Base-by-base conservation (phyloP, 2,329 filamentous ascomycete genomes). In the Aphanoascus verrucosus region DNA sequence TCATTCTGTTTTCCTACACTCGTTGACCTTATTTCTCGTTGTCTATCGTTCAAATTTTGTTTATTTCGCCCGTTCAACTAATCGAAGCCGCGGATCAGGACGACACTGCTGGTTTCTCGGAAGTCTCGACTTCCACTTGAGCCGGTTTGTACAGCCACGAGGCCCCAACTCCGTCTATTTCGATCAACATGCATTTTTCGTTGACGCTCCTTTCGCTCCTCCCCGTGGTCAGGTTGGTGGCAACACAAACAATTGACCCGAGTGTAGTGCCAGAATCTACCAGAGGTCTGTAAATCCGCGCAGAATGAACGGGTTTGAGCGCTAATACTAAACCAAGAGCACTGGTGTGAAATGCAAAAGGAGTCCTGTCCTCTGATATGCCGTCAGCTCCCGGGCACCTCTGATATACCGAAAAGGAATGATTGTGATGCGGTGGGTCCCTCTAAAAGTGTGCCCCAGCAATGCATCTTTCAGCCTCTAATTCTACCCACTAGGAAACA, bases 311-410 rank as follows among this genome's bases (percentile, higher is more conserved):
- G 2, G 17, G 19, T 51, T 32, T 6, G 20, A 34, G 42, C 19
- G 48, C 58, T 56, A 47, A 58, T 32, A 28, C 38, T n/a, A 46
- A 15, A 8, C 42, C 58, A 57, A 74, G 70, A 65, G 8, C 59
- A 66, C 54, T 75, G 73, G 73, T 75, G 73, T 58, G 53, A 59
- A 38, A 62, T 66, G 37, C 73, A 75, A 56, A 64, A 63, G 20
- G 64, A 67, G 4, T 61, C 69, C 12, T 75, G 73, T 52, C 73
- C 72, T 5, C 64, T 75, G 41, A 64, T 75, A 49, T 75, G 73
- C 55, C 61, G 71, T 37, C 72, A 75, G 56, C 55, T 70, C 17
- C 61, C 63, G 14, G 67, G 65, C 44, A 63, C 69, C 19, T 63
- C 66, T 1, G 65, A 64, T 1, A 54, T 54, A 2, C 68, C 71